Evolutionary conservation across 1,139 yeast genomes (phyloP), one percentile per base, ranked within the genome.

Genomic region (Pichia sp.): DNA sequence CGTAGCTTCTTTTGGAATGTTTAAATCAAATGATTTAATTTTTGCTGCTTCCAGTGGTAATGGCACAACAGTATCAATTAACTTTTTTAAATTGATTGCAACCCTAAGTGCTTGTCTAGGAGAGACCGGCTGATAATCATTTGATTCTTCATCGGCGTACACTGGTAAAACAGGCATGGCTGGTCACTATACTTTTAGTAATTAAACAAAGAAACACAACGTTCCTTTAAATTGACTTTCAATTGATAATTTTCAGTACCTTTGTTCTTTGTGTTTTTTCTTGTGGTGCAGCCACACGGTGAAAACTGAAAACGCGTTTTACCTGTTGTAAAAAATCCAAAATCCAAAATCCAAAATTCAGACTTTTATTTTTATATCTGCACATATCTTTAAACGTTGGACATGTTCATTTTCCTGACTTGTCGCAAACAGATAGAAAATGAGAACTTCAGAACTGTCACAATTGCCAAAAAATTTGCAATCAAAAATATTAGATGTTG

Each of bases 41-140:
- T 72, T 32, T 16, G 36, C 16, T 9, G 36, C 7, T 32, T 16
- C 36, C 13, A 32, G 77, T 20, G 77, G 79, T 40, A 82, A 74
- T 0, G 95, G 89, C 25, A 88, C 73, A 15, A 83, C 71, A 45
- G 76, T 72, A 63, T 88, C 96, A 51, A 88, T 80, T 41, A 88
- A 69, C 44, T 72, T 69, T 62, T 88, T 87, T 62, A 88, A 71
- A 57, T 87, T 84, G 51, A 85, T 67, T 38, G 94, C 85, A 46
- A 88, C 79, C 46, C 92, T 72, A 50, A 87, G 71, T 1, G 80
- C 73, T 63, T 87, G 95, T 55, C 92, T 72, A 11, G 89, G 71
- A 41, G 78, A 76, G 12, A 90, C 89, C 26, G 73, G 61, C 11
- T 59, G 50, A 47, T 61, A 64, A 15, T 61, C 65, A 38, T 62